Conservation (phyloP, 2,329 filamentous ascomycete species). For the Laburnicola sp. region DNA sequence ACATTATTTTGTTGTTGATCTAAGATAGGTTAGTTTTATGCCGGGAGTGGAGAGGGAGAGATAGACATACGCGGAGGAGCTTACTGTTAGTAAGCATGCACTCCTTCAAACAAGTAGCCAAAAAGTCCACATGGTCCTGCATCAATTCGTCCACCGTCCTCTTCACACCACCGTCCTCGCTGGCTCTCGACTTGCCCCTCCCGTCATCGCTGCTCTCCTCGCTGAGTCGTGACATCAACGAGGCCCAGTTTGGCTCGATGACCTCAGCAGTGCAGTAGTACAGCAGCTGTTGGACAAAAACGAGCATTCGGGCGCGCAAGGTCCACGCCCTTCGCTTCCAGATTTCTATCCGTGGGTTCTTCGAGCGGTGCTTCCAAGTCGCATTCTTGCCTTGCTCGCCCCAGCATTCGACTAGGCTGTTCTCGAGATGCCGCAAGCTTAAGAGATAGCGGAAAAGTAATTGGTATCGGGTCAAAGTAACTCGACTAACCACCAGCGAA, state of each 20-base stretch:
- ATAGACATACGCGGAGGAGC: constrained; percentile 72
- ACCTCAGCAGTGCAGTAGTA: constrained; percentile 98
- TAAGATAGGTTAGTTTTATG: constrained; percentile 44
- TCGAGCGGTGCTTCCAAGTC: constrained; percentile 81
- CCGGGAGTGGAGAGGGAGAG: neutral
- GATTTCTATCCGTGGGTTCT: constrained; percentile 72
- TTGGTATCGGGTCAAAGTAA: constrained; percentile 96
- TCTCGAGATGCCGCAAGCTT: constrained; percentile 86
- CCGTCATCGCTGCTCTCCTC: constrained; percentile 55
- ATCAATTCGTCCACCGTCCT: constrained; percentile 95
- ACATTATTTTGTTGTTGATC: constrained; percentile 98
- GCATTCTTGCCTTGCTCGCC: constrained; percentile 80
- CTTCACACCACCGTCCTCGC: constrained; percentile 53
- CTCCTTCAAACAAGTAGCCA: constrained; percentile 97
- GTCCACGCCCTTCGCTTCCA: constrained; percentile 96
- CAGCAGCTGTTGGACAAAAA: constrained; percentile 93
- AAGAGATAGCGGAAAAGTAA: constrained; percentile 92
- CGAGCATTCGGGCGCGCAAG: constrained; percentile 87
- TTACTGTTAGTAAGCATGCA: constrained; percentile 99
- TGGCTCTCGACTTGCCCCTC: constrained; percentile 46
- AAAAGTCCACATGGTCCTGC: constrained; percentile 98
- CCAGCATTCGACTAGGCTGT: constrained; percentile 84
- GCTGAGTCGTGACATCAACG: constrained; percentile 83
- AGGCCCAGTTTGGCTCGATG: constrained; percentile 96
- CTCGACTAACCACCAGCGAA: constrained; percentile 91